Evolutionary conservation across 805 yeast species (phyloP), one percentile per base, ranked within the genome.

Genomic region (Diddensiella transvaalensis): DNA sequence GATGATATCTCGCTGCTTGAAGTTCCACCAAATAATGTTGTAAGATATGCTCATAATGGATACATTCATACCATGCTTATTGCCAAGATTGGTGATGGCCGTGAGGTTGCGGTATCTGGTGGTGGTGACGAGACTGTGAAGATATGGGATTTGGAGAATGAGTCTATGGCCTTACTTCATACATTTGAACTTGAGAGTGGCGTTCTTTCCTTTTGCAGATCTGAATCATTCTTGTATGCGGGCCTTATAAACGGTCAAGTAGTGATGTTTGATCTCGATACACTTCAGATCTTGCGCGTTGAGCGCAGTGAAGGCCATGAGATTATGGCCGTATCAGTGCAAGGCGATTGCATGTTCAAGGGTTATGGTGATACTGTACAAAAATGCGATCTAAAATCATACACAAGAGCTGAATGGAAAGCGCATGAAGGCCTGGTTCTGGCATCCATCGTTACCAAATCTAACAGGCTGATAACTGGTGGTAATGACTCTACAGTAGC

Each of bases 81-180:
- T 19, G 52, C 72, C 18, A 50, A 49, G 6, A 54, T 59, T 38
- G 45, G 45, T 44, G 53, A 46, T 22, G 32, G 48, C n/a, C 44
- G 37, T 2, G 76, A 74, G 33, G 63, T 69, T 6, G 60, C 85
- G 4, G 65, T 83, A 3, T 74, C 86, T 2, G 91, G 95, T 22
- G 95, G 96, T 44, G 98, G 98, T 40, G 98, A 93, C 67, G 98
- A 97, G 0, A 58, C 76, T 5, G 78, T 85, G n/a, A 87, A 87
- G 57, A 63, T 88, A 10, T 91, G 98, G 98, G 77, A 79, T 0
- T 58, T 80, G 22, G 54, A 58, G 3, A 53, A 54, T 1, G 54
- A 55, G 1, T 47, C 32, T 6, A 44, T 53, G 32, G 52, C 36
- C 47, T 56, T 47, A 19, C 53, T 41, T 50, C 66, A 69, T 18